Conservation (phyloP, 495 filamentous ascomycete species). For the Neurospora sp. region DNA sequence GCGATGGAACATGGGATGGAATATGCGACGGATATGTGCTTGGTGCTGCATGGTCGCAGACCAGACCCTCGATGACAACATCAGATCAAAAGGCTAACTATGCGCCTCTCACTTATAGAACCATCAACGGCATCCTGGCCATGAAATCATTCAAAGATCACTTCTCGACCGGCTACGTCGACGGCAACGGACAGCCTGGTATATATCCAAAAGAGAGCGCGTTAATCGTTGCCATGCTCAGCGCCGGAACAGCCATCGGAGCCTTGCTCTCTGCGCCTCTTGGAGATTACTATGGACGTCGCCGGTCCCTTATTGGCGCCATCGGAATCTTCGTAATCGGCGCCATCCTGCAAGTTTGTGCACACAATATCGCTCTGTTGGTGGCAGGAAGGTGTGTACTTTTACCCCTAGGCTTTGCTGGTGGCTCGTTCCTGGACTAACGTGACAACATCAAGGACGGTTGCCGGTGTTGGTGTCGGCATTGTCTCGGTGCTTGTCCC, state of each 20-base stretch:
- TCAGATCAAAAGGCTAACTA: not conserved
- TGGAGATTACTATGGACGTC: constrained; percentile 68
- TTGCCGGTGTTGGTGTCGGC: constrained; percentile 80
- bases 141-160: constrained; percentile 67
- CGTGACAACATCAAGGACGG: constrained; percentile 31
- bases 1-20: not conserved
- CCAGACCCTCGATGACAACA: not conserved
- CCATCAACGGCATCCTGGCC: constrained; percentile 84
- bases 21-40: not conserved
- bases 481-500: constrained; percentile 73
- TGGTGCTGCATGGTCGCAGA: not conserved
- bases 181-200: constrained; percentile 36
- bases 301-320: constrained; percentile 60
- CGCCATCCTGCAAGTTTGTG: constrained; percentile 67
- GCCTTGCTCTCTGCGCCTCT: constrained; percentile 62
- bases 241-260: constrained; percentile 78
- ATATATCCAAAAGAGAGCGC: constrained; percentile 55
- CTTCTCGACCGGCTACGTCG: constrained; percentile 59
- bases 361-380: constrained; percentile 51
- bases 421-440: not conserved
- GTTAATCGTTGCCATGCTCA: constrained; percentile 78
- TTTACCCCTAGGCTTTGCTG: not conserved
- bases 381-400: constrained; percentile 45
- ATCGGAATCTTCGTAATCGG: constrained; percentile 69
- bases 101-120: constrained; percentile 30